Conservation (phyloP, 2,329 filamentous ascomycete species). For the Penicillium hordei region DNA sequence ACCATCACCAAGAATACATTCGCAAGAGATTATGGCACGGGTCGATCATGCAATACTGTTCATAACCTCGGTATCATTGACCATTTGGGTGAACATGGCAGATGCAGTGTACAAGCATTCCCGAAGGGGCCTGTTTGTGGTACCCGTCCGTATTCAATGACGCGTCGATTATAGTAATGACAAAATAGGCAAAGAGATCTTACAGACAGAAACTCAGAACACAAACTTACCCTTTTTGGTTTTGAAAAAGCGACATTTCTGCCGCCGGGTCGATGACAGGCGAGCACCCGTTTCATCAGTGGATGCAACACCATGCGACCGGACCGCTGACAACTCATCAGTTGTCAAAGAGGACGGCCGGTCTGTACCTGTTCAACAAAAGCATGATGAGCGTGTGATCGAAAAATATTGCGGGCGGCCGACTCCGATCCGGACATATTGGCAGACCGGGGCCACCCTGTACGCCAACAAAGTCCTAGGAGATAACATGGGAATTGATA, state of each 20-base stretch:
- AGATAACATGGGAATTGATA: constrained; percentile 11
- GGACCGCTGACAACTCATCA: constrained; percentile 35
- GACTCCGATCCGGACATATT: constrained; percentile 12
- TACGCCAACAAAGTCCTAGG: not conserved
- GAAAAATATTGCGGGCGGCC: constrained; percentile 28
- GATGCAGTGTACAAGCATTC: not conserved
- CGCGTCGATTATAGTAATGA: not conserved
- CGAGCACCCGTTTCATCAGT: constrained; percentile 12
- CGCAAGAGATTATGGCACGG: not conserved
- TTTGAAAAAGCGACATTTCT: constrained; percentile 30
- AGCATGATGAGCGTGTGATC: constrained; percentile 36
- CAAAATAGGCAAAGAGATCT: not conserved
- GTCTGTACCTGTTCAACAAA: constrained; percentile 26
- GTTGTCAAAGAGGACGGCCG: constrained; percentile 14
- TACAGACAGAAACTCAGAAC: constrained; percentile 8
- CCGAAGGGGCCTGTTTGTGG: not conserved
- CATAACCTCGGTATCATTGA: constrained; percentile 3
- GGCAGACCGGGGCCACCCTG: constrained; percentile 1
- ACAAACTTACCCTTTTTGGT: constrained; percentile 27
- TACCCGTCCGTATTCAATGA: constrained; percentile 3
- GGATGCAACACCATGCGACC: constrained; percentile 29
- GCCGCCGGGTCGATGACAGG: constrained; percentile 20
- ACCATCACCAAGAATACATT: not conserved
- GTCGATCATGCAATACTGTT: not conserved
- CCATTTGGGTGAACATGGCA: not conserved